These are phyloP conservation scores for Penicillium crystallinum DNA, from an alignment of 495 filamentous ascomycete species.

Conservation along the genomic window DNA sequence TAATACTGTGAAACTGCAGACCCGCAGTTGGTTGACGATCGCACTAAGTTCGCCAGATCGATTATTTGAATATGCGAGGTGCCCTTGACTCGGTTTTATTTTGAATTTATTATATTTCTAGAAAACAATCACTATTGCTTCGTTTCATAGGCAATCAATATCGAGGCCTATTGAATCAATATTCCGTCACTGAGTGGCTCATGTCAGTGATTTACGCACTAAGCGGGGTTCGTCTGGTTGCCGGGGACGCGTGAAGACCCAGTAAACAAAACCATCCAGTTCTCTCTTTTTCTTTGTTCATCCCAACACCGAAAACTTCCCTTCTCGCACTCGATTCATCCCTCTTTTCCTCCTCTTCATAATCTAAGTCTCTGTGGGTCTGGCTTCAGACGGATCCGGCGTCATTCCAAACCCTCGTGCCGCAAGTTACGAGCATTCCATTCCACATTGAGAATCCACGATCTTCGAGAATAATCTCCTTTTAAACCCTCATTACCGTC, in stretches of 20 bases:
- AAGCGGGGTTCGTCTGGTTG: conserved; percentile 5
- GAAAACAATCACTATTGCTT: background rate
- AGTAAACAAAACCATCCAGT: conserved; percentile 4
- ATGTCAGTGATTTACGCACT: background rate
- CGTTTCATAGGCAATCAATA: too few species aligned
- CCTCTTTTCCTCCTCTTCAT: conserved; percentile 6
- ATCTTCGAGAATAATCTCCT: conserved; percentile 3
- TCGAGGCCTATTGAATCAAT: too few species aligned
- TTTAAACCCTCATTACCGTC: background rate
- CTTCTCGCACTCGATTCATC: conserved; percentile 2
- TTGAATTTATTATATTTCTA: background rate
- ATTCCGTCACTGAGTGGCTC: background rate
- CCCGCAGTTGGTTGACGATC: conserved; percentile 13
- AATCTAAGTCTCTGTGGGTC: conserved; percentile 23
- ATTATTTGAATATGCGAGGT: too few species aligned
- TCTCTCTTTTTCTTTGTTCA: background rate
- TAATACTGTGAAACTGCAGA: conserved; percentile 4
- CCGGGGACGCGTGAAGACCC: background rate
- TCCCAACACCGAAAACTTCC: background rate
- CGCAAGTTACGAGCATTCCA: conserved; percentile 28
- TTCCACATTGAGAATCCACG: conserved; percentile 21
- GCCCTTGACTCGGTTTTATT: background rate
- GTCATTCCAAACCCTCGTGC: conserved; percentile 41
- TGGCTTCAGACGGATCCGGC: conserved; percentile 29
- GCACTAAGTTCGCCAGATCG: conserved; percentile 6